These are phyloP conservation scores for Coniochaeta sp. DNA, from an alignment of 2,329 filamentous ascomycete species.

Conservation along the genomic window DNA sequence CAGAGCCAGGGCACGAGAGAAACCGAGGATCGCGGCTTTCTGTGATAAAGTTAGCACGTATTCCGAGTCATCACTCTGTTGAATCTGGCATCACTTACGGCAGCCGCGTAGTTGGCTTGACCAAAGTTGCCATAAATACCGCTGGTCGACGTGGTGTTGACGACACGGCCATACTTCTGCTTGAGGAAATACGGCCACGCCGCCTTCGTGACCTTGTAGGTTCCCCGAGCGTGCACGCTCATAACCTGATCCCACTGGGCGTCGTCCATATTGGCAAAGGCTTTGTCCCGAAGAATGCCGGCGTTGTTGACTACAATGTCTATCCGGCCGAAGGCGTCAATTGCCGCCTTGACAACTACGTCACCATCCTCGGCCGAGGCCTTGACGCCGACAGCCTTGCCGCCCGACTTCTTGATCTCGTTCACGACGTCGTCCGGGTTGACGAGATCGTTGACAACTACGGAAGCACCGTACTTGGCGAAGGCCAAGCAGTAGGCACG, in stretches of 20 bases:
- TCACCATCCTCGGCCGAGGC: constrained; percentile 91
- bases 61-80: no score
- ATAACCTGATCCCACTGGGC: constrained; percentile 86
- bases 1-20: constrained; percentile 85
- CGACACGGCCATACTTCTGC: constrained; percentile 94
- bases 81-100: constrained; percentile 45
- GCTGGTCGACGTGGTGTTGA: constrained; percentile 95
- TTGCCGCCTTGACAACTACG: constrained; percentile 81
- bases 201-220: constrained; percentile 94
- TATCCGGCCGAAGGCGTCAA: constrained; percentile 87
- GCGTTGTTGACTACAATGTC: constrained; percentile 98
- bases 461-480: constrained; percentile 71
- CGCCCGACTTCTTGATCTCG: constrained; percentile 85
- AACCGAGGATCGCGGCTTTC: constrained; percentile 90
- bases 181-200: constrained; percentile 97
- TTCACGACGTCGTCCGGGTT: constrained; percentile 85
- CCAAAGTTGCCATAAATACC: constrained; percentile 99
- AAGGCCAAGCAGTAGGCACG: constrained; percentile 81
- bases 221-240: constrained; percentile 87
- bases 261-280: constrained; percentile 96
- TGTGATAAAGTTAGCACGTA: constrained; percentile 20
- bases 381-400: constrained; percentile 87
- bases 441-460: constrained; percentile 94
- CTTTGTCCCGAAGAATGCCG: constrained; percentile 95
- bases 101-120: constrained; percentile 93